Conservation (phyloP, 345 rosid species). For the Firmiana major region DNA sequence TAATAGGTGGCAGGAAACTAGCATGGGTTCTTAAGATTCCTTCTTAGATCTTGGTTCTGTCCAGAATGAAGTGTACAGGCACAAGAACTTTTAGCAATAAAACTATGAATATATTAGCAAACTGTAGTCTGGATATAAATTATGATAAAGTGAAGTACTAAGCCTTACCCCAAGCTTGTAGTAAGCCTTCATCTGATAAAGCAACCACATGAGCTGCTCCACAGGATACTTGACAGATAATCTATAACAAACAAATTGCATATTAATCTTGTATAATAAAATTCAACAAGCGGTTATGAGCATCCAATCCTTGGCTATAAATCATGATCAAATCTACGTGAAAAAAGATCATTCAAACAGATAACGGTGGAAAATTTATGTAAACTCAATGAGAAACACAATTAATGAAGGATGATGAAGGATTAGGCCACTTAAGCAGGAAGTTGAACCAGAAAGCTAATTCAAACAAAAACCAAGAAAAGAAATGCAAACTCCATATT, state of each 20-base stretch:
- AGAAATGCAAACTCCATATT: neutral
- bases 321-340: neutral
- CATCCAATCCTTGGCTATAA: neutral
- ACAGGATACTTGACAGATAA: slow-evolving; percentile 77
- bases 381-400: neutral
- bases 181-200: slow-evolving; percentile 77
- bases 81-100: too few relatives aligned
- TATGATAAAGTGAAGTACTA: too few relatives aligned
- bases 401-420: neutral
- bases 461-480: neutral
- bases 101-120: too few relatives aligned
- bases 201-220: slow-evolving; percentile 94
- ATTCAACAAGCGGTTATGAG: neutral
- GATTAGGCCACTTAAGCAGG: neutral
- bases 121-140: too few relatives aligned
- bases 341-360: neutral
- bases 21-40: slow-evolving; percentile 2
- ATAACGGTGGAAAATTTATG: neutral
- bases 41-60: neutral
- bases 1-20: slow-evolving; percentile 19
- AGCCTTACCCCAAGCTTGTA: slow-evolving; percentile 88
- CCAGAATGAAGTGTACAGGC: too few relatives aligned
- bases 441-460: neutral
- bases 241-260: slow-evolving; percentile 32
- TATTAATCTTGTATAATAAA: neutral